A percentile compares a stretch with the other conserved stretches of the same genome.
phyloP scores from a whole-genome alignment of 2,329 filamentous ascomycete species.

The Massarina eburnea region DNA sequence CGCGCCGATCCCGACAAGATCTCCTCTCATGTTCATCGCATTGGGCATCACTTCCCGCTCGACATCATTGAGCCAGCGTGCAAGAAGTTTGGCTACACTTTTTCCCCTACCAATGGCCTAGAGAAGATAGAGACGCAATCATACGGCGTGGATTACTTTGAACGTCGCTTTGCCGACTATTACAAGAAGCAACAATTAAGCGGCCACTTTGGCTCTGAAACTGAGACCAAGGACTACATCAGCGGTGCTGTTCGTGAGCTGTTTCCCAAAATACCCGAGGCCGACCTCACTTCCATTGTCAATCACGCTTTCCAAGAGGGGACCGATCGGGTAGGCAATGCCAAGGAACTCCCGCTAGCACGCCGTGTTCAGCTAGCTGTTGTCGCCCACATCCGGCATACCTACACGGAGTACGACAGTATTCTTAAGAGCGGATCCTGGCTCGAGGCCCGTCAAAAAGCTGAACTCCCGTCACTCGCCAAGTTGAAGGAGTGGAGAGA shows the following conservation, averaged over 20 bases:
- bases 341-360: conserved; percentile 55
- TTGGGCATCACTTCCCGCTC: conserved; percentile 65
- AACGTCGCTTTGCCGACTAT: conserved; percentile 39
- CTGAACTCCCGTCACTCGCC: conserved; percentile 58
- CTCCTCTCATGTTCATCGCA: conserved; percentile 62
- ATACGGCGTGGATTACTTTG: conserved; percentile 32
- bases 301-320: conserved; percentile 63
- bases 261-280: conserved; percentile 63
- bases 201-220: conserved; percentile 27
- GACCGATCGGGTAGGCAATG: conserved; percentile 60
- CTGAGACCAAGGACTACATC: conserved; percentile 58
- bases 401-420: conserved; percentile 64
- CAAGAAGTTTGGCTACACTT: conserved; percentile 47
- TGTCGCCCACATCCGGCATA: conserved; percentile 63
- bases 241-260: conserved; percentile 61
- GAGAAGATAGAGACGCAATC: conserved; percentile 16
- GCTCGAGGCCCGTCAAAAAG: conserved; percentile 55
- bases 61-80: conserved; percentile 61
- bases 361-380: conserved; percentile 63
- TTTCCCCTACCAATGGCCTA: conserved; percentile 22
- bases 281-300: conserved; percentile 60
- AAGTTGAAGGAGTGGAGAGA: conserved; percentile 65
- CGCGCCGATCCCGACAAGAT: conserved; percentile 55
- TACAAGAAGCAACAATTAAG: conserved; percentile 27
- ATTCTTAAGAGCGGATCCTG: conserved; percentile 56